These are phyloP conservation scores for Prunus yedoensis DNA, from an alignment of 331 rosid species.

Conservation along the genomic window DNA sequence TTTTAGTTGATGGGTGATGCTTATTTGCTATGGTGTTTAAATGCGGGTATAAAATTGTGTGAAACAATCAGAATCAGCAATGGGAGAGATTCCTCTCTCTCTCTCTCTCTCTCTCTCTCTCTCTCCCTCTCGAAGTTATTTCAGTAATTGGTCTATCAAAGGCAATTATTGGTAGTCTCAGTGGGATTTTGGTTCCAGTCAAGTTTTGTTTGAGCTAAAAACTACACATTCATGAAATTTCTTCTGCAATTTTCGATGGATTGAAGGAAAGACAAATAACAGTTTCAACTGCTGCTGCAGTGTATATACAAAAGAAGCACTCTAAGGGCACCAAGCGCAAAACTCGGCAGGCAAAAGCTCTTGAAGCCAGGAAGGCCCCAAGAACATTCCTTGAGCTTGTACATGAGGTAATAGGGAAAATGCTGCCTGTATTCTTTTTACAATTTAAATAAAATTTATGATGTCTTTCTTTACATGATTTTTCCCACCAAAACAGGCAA, in stretches of 20 bases:
- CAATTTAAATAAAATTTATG: background rate
- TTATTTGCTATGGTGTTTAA: background rate
- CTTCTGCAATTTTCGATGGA: background rate
- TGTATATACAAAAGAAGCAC: slow-evolving; percentile 65
- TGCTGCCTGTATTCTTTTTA: background rate
- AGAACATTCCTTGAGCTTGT: slow-evolving; percentile 89
- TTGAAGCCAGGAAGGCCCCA: slow-evolving; percentile 91
- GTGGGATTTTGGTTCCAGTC: background rate
- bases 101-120: too few relatives aligned
- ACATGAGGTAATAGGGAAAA: slow-evolving; percentile 57
- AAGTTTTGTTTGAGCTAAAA: background rate
- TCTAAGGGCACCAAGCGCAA: slow-evolving; percentile 85
- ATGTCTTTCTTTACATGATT: background rate
- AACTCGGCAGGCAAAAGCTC: slow-evolving; percentile 95
- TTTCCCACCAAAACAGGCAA: slow-evolving; percentile 52
- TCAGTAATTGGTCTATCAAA: background rate
- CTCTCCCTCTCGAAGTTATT: background rate
- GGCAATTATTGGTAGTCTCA: background rate
- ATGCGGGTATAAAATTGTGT: background rate
- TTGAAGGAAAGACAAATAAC: background rate
- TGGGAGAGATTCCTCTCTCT: background rate
- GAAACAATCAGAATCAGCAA: background rate
- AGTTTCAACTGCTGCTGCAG: slow-evolving; percentile 31
- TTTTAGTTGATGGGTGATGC: slow-evolving; percentile 5
- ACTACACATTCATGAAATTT: background rate